Evolutionary conservation across 495 filamentous ascomycete species (phyloP), one percentile per base, ranked within the genome.

Genomic region (Baudoinia panamericana): DNA sequence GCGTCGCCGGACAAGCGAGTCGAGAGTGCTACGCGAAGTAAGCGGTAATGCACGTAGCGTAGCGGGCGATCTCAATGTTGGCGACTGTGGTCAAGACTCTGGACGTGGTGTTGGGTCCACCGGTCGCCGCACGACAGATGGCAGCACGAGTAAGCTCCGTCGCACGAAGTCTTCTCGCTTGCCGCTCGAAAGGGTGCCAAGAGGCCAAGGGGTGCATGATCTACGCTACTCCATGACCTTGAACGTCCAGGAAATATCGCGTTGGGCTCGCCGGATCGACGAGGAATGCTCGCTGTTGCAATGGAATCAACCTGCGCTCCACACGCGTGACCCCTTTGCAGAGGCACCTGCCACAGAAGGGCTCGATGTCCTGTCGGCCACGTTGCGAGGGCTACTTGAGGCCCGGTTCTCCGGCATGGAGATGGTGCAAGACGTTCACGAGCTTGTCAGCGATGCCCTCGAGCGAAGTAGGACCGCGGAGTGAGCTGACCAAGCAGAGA

Each of bases 111-210:
- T 5, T 20, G 13, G 9, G 3, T 20, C 26, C 34, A 27, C 36
- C 8, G 39, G 36, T 4, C 45, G 33, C 5, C 36, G 26, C 5
- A 39, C 41, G 0, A 34, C 41, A 15, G 42, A 53, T 7, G 22
- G 16, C 4, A 29, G 11, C 16, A 21, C 41, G 20, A 13, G 18
- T 24, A 43, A 45, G 12, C 20, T 40, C 11, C 42, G 22, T 1
- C 24, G 44, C 3, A 38, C 32, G 12, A 55, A 51, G 27, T 50
- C 50, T 3, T 40, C 52, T 3, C 38, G 36, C 5, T 42, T 56
- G 4, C 53, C 56, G 5, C 51, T 61, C 2, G 48, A 58, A 31
- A 49, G 50, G 10, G 42, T 50, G 12, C 56, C 56, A n/a, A 25
- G 21, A 7, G 37, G 26, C 4, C 49, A 40, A 29, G 39, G 28